A percentile compares a stretch with the other conserved stretches of the same genome.
These are phyloP conservation scores for Trichophyton mentagrophytes DNA, from an alignment of 2,329 filamentous ascomycete species.

Conservation along the genomic window DNA sequence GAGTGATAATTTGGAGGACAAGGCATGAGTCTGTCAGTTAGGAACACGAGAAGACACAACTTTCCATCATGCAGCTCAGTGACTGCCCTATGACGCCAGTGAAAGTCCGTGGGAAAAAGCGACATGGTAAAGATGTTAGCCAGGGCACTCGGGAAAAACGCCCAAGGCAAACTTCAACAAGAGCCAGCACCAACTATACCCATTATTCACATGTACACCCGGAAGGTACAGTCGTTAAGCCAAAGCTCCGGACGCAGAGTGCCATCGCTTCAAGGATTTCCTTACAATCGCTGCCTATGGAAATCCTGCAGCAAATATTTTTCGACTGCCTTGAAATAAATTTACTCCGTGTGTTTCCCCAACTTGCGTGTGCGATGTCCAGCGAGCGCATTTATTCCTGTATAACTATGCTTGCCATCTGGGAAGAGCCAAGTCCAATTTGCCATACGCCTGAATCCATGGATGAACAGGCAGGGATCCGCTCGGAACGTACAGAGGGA, in stretches of 20 bases:
- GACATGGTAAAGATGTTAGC: not conserved
- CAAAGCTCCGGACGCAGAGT: no score
- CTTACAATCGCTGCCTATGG: constrained; percentile 37
- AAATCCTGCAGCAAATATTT: constrained; percentile 43
- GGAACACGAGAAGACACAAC: not conserved
- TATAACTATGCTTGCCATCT: constrained; percentile 31
- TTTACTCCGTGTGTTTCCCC: constrained; percentile 31
- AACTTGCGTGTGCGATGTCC: constrained; percentile 29
- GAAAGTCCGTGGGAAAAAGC: constrained; percentile 16
- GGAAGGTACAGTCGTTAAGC: not conserved
- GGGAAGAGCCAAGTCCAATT: constrained; percentile 18
- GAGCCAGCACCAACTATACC: not conserved
- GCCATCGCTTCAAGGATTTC: not conserved
- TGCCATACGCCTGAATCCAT: not conserved
- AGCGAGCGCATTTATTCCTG: constrained; percentile 30
- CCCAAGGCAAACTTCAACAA: not conserved
- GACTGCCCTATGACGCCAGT: constrained; percentile 19
- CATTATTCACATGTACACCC: not conserved
- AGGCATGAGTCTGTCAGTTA: no score
- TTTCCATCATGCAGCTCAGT: not conserved
- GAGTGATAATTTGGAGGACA: no score
- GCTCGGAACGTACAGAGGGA: constrained; percentile 13
- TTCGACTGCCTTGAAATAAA: constrained; percentile 36
- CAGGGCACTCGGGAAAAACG: not conserved
- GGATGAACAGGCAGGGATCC: not conserved